phyloP scores from a whole-genome alignment of 2,329 filamentous ascomycete genomes.

The Pseudocercospora crystallina region DNA sequence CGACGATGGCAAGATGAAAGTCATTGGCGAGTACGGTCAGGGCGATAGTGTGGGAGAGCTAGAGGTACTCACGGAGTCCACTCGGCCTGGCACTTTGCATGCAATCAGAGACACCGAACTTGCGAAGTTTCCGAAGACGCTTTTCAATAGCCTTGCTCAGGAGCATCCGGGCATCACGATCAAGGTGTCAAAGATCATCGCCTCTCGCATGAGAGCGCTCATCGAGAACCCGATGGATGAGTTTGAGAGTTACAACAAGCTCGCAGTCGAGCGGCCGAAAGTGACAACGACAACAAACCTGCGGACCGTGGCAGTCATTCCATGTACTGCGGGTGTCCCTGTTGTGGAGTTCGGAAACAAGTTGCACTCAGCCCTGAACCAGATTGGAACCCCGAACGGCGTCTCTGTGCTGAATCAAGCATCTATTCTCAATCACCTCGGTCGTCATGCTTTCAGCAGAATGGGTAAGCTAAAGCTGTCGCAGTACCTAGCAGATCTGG shows the following conservation, averaged over 20 bases:
- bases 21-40: constrained; percentile 90
- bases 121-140: constrained; percentile 89
- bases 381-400: constrained; percentile 85
- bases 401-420: constrained; percentile 91
- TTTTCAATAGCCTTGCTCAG: constrained; percentile 96
- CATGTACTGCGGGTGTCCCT: constrained; percentile 86
- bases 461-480: constrained; percentile 96
- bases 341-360: constrained; percentile 93
- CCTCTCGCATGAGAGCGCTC: constrained; percentile 85
- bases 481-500: constrained; percentile 92
- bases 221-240: constrained; percentile 73
- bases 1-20: constrained; percentile 76
- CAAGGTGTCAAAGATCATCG: constrained; percentile 98
- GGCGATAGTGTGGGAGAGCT: constrained; percentile 97
- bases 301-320: constrained; percentile 86
- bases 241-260: constrained; percentile 42
- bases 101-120: constrained; percentile 96
- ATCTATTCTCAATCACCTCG: constrained; percentile 89
- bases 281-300: constrained; percentile 87
- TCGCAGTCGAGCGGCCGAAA: constrained; percentile 57
- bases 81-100: constrained; percentile 85
- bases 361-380: constrained; percentile 80
- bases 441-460: constrained; percentile 91
- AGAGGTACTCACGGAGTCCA: constrained; percentile 93
- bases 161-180: constrained; percentile 98